Evolutionary conservation across 116 monocot species (phyloP).

Genomic region (Thalassia testudinum): DNA sequence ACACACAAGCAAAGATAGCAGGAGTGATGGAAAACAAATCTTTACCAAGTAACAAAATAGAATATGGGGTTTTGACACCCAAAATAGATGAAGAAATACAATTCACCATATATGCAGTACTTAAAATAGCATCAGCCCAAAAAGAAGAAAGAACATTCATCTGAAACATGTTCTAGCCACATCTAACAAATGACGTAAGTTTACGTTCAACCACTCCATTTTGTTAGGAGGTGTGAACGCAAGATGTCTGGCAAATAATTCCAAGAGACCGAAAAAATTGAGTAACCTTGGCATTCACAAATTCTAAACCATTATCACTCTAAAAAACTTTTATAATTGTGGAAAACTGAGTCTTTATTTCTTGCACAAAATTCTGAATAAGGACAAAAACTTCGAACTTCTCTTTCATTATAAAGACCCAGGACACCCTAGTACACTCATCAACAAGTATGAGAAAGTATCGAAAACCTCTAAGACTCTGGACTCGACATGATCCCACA

Average conservation of each 20-base stretch:
- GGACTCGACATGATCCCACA: neutral
- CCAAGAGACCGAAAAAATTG: neutral
- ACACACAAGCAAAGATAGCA: no score
- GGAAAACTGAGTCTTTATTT: neutral
- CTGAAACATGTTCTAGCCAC: no score
- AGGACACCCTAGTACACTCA: neutral
- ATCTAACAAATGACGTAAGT: no score
- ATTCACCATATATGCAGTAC: no score
- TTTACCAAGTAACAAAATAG: no score
- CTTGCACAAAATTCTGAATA: neutral
- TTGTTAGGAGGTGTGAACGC: neutral
- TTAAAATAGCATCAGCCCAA: no score
- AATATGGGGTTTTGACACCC: no score
- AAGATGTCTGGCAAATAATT: neutral
- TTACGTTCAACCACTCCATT: neutral
- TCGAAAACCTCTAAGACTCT: neutral
- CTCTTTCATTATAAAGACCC: neutral
- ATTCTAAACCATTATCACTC: neutral
- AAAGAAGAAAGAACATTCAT: no score
- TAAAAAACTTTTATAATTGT: neutral
- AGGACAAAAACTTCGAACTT: neutral
- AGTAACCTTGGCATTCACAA: neutral
- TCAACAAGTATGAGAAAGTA: neutral
- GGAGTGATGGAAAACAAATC: no score
- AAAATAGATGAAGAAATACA: no score